These are phyloP conservation scores for Phlegmacium glaucopus DNA, from an alignment of 768 basidiomycete genomes.

Conservation along the genomic window DNA sequence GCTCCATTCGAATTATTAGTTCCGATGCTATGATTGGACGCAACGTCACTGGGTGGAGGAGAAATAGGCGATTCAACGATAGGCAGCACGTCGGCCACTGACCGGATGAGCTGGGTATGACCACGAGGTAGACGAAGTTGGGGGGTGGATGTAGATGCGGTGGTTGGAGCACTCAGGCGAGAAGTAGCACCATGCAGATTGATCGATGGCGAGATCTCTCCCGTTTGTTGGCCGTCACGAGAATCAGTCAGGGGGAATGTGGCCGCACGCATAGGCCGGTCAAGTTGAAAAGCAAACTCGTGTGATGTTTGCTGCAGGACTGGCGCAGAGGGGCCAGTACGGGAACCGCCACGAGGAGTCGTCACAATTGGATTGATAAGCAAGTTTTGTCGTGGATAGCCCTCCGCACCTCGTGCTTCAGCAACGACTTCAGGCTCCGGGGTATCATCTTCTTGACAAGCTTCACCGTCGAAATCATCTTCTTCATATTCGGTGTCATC, in stretches of 20 bases:
- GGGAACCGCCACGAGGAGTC: constrained; percentile 6
- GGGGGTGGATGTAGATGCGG: constrained; percentile 25
- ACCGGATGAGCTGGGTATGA: constrained; percentile 27
- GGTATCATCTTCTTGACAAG: constrained; percentile 45
- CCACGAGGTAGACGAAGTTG: constrained; percentile 40
- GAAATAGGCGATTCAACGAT: constrained; percentile 61
- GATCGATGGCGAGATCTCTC: constrained; percentile 21
- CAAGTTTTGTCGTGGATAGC: constrained; percentile 26
- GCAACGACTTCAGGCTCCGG: constrained; percentile 39
- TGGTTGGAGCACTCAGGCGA: constrained; percentile 34
- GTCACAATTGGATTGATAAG: constrained; percentile 20
- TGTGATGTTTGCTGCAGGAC: constrained; percentile 22
- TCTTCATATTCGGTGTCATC: constrained; percentile 70
- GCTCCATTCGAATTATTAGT: constrained; percentile 54
- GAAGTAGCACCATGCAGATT: constrained; percentile 32
- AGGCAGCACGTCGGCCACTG: constrained; percentile 47
- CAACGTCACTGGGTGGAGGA: constrained; percentile 59
- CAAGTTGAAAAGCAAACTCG: constrained; percentile 33
- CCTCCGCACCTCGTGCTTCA: constrained; percentile 30
- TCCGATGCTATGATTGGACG: constrained; percentile 49
- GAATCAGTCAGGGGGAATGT: constrained; percentile 19
- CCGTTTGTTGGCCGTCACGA: constrained; percentile 12
- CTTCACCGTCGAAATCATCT: constrained; percentile 51
- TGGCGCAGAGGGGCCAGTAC: constrained; percentile 8
- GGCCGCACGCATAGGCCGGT: constrained; percentile 25